phyloP scores from a whole-genome alignment of 2,329 filamentous ascomycete species.

The Fusarium sp. region DNA sequence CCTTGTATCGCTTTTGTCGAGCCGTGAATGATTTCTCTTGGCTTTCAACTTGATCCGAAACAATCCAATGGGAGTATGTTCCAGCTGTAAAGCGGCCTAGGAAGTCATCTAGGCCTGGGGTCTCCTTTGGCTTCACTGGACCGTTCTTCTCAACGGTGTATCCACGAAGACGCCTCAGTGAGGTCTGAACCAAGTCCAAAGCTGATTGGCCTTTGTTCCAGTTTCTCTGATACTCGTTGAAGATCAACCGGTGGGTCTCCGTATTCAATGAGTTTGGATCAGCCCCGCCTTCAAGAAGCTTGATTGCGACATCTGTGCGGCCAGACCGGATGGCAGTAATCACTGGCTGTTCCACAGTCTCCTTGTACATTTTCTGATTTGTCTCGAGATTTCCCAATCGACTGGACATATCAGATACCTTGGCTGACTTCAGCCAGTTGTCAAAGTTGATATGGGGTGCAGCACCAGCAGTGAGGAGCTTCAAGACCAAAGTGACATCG shows the following conservation, averaged over 20 bases:
- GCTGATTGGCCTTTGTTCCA: conserved; percentile 59
- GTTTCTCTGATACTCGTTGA: conserved; percentile 45
- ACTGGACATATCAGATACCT: conserved; percentile 52
- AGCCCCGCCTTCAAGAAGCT: conserved; percentile 72
- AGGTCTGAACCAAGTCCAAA: conserved; percentile 69
- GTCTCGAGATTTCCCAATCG: conserved; percentile 55
- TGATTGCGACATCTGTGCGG: conserved; percentile 60
- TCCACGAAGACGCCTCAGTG: conserved; percentile 60
- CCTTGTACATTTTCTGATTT: conserved; percentile 61
- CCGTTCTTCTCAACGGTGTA: conserved; percentile 50
- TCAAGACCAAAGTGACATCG: conserved; percentile 64
- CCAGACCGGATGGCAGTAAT: conserved; percentile 65
- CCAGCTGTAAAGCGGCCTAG: conserved; percentile 61
- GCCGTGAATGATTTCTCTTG: conserved; percentile 49
- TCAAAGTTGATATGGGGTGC: conserved; percentile 70
- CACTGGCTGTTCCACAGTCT: conserved; percentile 71
- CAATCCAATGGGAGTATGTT: conserved; percentile 70
- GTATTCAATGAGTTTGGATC: conserved; percentile 71
- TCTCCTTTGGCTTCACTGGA: conserved; percentile 41
- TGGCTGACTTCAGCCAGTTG: conserved; percentile 69
- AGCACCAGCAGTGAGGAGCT: conserved; percentile 73
- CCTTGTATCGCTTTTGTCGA: conserved; percentile 45
- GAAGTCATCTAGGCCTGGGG: conserved; percentile 62
- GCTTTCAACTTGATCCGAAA: conserved; percentile 51
- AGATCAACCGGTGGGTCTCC: conserved; percentile 50